A percentile compares a stretch with the other conserved stretches of the same genome.
These are phyloP conservation scores for Vitis rupestris DNA, from an alignment of 164 flowering plant genomes.

Conservation along the genomic window DNA sequence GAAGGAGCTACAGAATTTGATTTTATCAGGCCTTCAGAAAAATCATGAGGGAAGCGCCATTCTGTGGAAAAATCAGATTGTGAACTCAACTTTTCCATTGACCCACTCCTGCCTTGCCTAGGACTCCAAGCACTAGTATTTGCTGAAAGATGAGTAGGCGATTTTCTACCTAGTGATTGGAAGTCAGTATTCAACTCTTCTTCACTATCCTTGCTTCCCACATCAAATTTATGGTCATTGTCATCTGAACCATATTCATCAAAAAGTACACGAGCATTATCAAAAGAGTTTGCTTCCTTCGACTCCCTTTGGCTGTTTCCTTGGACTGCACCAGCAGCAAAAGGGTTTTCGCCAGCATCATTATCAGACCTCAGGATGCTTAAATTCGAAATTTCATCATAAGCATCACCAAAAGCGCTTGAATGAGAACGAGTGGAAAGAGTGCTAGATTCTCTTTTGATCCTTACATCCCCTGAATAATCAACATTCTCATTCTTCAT, in stretches of 20 bases:
- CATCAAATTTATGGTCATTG: conserved; percentile 30
- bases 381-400: conserved; percentile 14
- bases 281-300: too few relatives aligned
- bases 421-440: conserved; percentile 32
- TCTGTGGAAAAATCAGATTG: conserved; percentile 16
- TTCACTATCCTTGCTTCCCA: conserved; percentile 18
- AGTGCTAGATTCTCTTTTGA: conserved; percentile 24
- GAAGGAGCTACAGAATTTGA: conserved; percentile 20
- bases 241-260: conserved; percentile 66
- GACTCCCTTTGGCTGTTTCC: too few relatives aligned
- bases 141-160: conserved; percentile 20
- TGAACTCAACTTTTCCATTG: conserved; percentile 11
- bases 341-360: conserved; percentile 24
- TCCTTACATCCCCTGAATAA: conserved; percentile 23
- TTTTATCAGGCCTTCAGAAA: conserved; percentile 24
- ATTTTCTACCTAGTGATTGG: conserved; percentile 24
- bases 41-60: conserved; percentile 14
- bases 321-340: too few relatives aligned
- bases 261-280: conserved; percentile 42
- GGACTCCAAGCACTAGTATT: conserved; percentile 29
- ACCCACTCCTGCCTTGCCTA: conserved; percentile 11
- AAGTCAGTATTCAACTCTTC: conserved; percentile 20
- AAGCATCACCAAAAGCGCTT: conserved; percentile 22
- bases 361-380: conserved; percentile 12
- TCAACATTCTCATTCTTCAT: conserved; percentile 19